A percentile compares a stretch with the other conserved stretches of the same genome.
These are phyloP conservation scores for Suillus spraguei DNA, from an alignment of 768 basidiomycete genomes.

Conservation along the genomic window DNA sequence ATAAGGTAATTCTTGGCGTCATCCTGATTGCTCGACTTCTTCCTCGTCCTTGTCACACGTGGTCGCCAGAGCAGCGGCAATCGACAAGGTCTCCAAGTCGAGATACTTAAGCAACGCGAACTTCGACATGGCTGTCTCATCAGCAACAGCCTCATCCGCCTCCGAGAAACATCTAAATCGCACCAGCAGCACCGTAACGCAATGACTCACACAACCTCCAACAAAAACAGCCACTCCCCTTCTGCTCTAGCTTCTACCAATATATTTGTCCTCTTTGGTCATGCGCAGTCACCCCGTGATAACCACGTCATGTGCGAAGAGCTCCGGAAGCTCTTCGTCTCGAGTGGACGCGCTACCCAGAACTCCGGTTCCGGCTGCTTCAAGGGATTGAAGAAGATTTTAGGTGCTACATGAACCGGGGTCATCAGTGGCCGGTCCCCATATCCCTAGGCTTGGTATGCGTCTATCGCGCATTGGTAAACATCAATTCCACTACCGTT, in stretches of 20 bases:
- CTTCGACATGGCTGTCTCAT: not conserved
- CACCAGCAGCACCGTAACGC: constrained; percentile 7
- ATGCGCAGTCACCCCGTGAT: constrained; percentile 40
- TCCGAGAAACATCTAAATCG: constrained; percentile 11
- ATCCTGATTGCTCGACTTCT: constrained; percentile 12
- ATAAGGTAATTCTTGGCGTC: constrained; percentile 12
- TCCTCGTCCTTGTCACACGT: constrained; percentile 3
- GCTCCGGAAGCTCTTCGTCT: constrained; percentile 32
- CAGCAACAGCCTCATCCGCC: constrained; percentile 6
- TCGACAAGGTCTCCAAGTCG: not conserved
- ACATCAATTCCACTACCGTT: too few species aligned
- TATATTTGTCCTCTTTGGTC: constrained; percentile 39
- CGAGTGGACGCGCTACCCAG: constrained; percentile 12
- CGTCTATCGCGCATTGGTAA: not conserved
- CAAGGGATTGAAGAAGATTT: constrained; percentile 18
- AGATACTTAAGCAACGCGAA: constrained; percentile 16
- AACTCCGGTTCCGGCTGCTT: constrained; percentile 13
- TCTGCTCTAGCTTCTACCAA: constrained; percentile 32
- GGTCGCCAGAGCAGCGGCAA: constrained; percentile 12
- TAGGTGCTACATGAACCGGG: constrained; percentile 7
- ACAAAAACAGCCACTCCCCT: constrained; percentile 24
- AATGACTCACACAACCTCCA: constrained; percentile 33
- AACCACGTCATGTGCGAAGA: constrained; percentile 41
- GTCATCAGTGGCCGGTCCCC: too few species aligned
- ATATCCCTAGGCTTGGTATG: not conserved